A percentile compares a stretch with the other conserved stretches of the same genome.
Conservation (phyloP, 441 rosid genomes). For the Croton setiger region DNA sequence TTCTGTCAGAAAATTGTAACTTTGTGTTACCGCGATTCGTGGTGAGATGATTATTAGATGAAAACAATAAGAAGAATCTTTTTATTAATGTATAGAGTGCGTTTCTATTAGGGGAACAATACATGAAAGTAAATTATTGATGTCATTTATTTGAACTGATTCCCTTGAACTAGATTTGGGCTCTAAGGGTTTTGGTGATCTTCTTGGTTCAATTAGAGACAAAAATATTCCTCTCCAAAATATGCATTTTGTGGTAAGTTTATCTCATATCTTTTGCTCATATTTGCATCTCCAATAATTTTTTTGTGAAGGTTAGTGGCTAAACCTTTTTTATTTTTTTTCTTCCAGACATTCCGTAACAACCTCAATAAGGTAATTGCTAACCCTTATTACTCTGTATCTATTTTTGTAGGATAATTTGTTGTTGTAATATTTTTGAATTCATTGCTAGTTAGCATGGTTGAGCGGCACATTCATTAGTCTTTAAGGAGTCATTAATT, state of each 20-base stretch:
- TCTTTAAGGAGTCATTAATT: neutral
- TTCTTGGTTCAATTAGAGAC: constrained; percentile 79
- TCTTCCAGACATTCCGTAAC: constrained; percentile 76
- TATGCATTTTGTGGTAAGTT: constrained; percentile 93
- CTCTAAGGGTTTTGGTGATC: constrained; percentile 88
- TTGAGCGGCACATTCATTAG: neutral
- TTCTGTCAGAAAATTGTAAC: constrained; percentile 12
- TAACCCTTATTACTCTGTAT: neutral
- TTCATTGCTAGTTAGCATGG: neutral
- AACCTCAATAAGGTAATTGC: constrained; percentile 84
- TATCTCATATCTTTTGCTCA: constrained; percentile 13
- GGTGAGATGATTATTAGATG: neutral
- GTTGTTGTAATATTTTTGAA: neutral
- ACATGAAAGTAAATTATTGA: constrained; percentile 6
- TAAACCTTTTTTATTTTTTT: constrained; percentile 22
- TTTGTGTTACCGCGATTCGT: neutral
- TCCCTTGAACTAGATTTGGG: constrained; percentile 64
- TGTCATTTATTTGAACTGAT: constrained; percentile 16
- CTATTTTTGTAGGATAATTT: neutral
- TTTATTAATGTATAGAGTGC: neutral
- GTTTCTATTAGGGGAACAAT: constrained; percentile 20
- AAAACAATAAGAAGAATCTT: neutral
- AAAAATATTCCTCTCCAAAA: constrained; percentile 75
- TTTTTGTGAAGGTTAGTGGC: constrained; percentile 25
- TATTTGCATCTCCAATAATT: constrained; percentile 7